Evolutionary conservation across 257 asterid species (phyloP).

Genomic region (Fraxinus cuspidata): DNA sequence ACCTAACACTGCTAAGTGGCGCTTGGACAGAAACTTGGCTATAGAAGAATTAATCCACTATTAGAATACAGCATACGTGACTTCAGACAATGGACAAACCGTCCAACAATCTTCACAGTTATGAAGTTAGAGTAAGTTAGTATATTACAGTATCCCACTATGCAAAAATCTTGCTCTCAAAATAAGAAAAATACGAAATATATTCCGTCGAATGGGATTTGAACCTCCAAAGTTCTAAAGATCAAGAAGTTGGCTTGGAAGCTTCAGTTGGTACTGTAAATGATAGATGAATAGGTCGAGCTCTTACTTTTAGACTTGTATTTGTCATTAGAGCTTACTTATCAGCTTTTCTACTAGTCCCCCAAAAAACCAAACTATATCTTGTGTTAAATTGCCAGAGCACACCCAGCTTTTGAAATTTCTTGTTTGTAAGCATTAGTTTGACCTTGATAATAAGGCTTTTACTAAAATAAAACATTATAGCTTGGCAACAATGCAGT

Average conservation of each 20-base stretch:
- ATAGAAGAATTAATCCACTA: not conserved
- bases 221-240: not conserved
- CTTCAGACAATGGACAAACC: not conserved
- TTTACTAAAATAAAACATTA: too few species aligned
- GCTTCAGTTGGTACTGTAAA: not conserved
- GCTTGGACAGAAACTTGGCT: not conserved
- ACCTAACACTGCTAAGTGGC: not conserved
- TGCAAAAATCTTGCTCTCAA: too few species aligned
- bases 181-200: too few species aligned
- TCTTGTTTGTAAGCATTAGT: too few species aligned
- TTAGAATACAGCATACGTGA: too few species aligned
- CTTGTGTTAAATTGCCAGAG: too few species aligned
- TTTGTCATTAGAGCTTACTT: not conserved
- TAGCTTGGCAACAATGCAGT: too few species aligned
- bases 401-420: too few species aligned
- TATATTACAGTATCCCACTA: not conserved
- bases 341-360: not conserved
- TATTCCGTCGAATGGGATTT: not conserved
- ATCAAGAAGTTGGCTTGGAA: not conserved
- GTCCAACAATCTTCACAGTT: too few species aligned
- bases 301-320: not conserved
- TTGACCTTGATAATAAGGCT: too few species aligned
- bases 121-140: not conserved
- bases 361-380: too few species aligned
- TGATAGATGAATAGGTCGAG: not conserved